These are phyloP conservation scores for Lactarius evosmus DNA, from an alignment of 768 basidiomycete species.

Conservation along the genomic window DNA sequence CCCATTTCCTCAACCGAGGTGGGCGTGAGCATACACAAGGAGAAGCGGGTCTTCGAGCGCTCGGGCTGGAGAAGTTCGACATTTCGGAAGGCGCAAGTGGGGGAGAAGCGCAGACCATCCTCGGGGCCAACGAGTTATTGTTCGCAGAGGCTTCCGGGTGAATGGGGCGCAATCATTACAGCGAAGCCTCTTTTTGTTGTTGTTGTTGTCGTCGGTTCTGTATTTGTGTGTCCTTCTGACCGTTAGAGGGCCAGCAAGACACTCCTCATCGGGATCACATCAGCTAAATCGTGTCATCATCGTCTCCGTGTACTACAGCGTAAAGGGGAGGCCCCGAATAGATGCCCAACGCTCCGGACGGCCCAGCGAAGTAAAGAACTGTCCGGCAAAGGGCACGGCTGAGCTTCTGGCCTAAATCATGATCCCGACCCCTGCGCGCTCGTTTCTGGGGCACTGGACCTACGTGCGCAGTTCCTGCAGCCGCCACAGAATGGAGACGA, in stretches of 20 bases:
- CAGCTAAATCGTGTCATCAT: neutral
- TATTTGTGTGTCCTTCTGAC: neutral
- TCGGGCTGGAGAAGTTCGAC: constrained; percentile 25
- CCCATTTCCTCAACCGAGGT: constrained; percentile 41
- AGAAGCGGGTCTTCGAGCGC: constrained; percentile 16
- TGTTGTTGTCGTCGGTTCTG: neutral
- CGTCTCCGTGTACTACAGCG: neutral
- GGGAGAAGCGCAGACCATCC: constrained; percentile 15
- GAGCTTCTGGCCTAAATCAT: neutral
- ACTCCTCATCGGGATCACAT: neutral
- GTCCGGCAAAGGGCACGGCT: neutral
- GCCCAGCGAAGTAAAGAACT: neutral
- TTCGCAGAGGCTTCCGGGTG: constrained; percentile 1
- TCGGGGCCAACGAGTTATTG: constrained; percentile 18
- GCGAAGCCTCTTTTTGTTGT: neutral
- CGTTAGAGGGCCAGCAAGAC: neutral
- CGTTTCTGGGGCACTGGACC: neutral
- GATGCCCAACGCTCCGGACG: neutral
- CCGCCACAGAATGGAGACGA: neutral
- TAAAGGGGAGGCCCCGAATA: neutral
- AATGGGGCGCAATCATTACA: neutral
- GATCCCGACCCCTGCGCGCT: neutral
- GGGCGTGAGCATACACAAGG: constrained; percentile 38
- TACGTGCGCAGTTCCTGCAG: neutral
- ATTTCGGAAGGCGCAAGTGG: constrained; percentile 2